Percentiles rank a stretch among this genome's conserved stretches.
These are phyloP conservation scores for Irpex sp. DNA, from an alignment of 1,284 basidiomycete genomes.

Conservation along the genomic window DNA sequence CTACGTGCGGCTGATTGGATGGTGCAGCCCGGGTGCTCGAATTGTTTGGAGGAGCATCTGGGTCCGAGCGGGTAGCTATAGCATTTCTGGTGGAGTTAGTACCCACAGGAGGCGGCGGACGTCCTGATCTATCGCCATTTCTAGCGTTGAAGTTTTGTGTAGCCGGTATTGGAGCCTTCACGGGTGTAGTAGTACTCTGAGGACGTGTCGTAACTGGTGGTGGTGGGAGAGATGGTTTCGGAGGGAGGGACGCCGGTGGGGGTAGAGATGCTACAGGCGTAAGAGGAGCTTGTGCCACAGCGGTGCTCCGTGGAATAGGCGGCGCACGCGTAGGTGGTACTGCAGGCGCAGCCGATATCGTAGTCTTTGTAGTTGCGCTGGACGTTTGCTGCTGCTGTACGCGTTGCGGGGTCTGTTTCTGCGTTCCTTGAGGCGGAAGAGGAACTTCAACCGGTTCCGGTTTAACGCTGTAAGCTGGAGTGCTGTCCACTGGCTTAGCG, in stretches of 20 bases:
- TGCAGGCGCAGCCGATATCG: background rate
- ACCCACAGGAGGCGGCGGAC: background rate
- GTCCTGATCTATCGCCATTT: background rate
- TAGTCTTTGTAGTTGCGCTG: background rate
- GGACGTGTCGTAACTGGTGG: background rate
- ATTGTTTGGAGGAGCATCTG: background rate
- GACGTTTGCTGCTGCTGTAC: background rate
- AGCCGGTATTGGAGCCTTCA: background rate
- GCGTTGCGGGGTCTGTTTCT: background rate
- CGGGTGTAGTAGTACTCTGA: background rate
- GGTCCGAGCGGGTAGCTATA: background rate
- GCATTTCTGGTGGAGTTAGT: background rate
- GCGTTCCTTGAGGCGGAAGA: background rate
- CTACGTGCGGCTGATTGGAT: background rate
- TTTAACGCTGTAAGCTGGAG: background rate
- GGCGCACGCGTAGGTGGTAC: background rate
- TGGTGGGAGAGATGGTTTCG: background rate
- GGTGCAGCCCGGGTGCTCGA: background rate
- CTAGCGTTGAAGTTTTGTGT: background rate
- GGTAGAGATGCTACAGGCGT: background rate
- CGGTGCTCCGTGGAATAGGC: background rate
- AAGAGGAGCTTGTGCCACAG: background rate
- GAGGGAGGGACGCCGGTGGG: background rate
- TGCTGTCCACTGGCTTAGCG: background rate
- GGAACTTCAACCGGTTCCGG: background rate